Evolutionary conservation across 345 rosid species (phyloP).

Genomic region (Acer yangbiense): DNA sequence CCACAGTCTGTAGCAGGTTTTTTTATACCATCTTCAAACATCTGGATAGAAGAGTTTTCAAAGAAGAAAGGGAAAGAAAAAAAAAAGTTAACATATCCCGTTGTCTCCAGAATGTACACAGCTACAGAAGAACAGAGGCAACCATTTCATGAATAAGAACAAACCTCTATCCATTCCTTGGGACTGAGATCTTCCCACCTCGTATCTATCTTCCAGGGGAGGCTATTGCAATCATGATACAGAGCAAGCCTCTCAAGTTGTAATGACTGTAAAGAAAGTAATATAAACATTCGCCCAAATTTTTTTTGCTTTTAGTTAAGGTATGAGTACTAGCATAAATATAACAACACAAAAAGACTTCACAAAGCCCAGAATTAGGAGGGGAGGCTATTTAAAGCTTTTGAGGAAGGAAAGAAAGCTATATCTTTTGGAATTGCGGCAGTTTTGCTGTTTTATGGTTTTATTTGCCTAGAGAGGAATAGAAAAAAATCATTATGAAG

Average conservation of each 20-base stretch:
- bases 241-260: conserved; percentile 93
- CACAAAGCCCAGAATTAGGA: background rate
- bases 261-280: conserved; percentile 65
- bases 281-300: conserved; percentile 24
- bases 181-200: conserved; percentile 93
- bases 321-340: conserved; percentile 10
- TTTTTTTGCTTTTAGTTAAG: conserved; percentile 1
- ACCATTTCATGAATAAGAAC: conserved; percentile 30
- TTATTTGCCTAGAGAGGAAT: background rate
- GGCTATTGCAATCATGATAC: conserved; percentile 85
- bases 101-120: background rate
- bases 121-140: conserved; percentile 1
- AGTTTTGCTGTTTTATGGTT: background rate
- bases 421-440: background rate
- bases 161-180: conserved; percentile 92
- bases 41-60: conserved; percentile 39
- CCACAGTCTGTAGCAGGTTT: conserved; percentile 47
- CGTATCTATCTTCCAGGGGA: conserved; percentile 82
- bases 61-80: background rate
- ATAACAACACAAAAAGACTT: background rate
- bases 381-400: background rate
- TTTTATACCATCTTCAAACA: conserved; percentile 97
- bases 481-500: background rate
- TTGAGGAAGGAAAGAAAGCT: background rate
- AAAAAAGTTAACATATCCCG: background rate